Base-by-base conservation (phyloP, 768 basidiomycete species). In the Gymnopilus dilepis region DNA sequence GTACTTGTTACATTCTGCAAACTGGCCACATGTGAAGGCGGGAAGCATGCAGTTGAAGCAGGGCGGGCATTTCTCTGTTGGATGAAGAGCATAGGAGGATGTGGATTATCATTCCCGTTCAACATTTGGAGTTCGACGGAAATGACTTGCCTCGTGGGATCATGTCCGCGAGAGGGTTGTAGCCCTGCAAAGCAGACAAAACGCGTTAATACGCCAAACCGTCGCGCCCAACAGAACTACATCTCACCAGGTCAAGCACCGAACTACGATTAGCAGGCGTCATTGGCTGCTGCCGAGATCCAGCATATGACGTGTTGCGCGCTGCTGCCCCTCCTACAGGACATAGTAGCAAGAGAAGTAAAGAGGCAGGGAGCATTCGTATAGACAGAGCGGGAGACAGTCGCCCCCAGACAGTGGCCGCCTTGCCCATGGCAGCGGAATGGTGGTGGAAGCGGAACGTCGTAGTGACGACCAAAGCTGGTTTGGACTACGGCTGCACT, bases 21-120 rank as follows among this genome's bases (percentile, higher is more conserved):
- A 97, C 74, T 99, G 94, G 1, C 94, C 94, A 71, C 97, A 99
- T 0, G 83, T 90, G 75, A 96, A 98, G 0, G 86, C 91, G 0
- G 95, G 95, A 15, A 99, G 81, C 57, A 94, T 82, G 73, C 97
- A 99, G 74, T 99, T 99, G 82, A 99, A 99, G 76, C 96, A 98
- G 3, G 91, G 91, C 6, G 91, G 91, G 64, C 91, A 93, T 74
- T 85, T 80, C 28, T 79, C 86, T 87, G 52, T n/a, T n/a, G 34
- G 34, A 37, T 37, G 34, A 37, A 3, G 8, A 15, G 34, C 34
- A 37, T 37, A 37, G 34, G 34, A n/a, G 56, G 11, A 43, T n/a
- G 37, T 15, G 11, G 19, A 34, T 37, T 40, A 30, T 50, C 53
- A 58, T 45, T n/a, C 6, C 28, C 0, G 30, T 50, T 13, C 22